These are phyloP conservation scores for Nicotiana obtusifolia DNA, from an alignment of 257 asterid genomes.

Conservation along the genomic window DNA sequence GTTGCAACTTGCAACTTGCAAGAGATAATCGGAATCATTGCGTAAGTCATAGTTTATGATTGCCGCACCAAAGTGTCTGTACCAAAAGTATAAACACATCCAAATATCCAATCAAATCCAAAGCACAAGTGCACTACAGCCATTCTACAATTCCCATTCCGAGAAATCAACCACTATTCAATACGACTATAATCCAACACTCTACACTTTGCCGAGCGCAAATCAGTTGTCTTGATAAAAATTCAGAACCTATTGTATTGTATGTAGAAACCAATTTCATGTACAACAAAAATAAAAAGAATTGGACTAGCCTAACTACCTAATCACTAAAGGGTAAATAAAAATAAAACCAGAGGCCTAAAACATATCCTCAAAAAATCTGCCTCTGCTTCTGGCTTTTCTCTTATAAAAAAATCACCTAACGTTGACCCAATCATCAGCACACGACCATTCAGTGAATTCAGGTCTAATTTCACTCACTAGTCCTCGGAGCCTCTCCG, in stretches of 20 bases:
- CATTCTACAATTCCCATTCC: not conserved
- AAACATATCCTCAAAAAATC: conserved; percentile 17
- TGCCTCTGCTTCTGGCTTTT: not conserved
- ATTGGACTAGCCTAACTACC: not conserved
- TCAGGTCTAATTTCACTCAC: conserved; percentile 14
- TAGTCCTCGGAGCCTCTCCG: conserved; percentile 38
- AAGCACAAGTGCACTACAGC: too few relatives aligned
- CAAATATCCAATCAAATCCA: too few relatives aligned
- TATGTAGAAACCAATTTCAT: not conserved
- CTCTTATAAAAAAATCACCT: conserved; percentile 33
- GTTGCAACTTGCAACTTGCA: too few relatives aligned
- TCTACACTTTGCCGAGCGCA: not conserved
- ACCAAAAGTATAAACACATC: too few relatives aligned
- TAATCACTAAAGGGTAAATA: not conserved
- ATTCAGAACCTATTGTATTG: not conserved
- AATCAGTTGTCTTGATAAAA: not conserved
- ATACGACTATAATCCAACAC: not conserved
- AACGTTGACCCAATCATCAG: conserved; percentile 59
- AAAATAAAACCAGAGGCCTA: conserved; percentile 1
- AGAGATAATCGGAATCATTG: too few relatives aligned
- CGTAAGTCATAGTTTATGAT: too few relatives aligned
- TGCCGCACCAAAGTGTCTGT: too few relatives aligned
- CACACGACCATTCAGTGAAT: conserved; percentile 37
- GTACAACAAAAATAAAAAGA: not conserved
- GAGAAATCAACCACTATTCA: not conserved